phyloP scores from a whole-genome alignment of 768 basidiomycete genomes.

The Mycena floridula region DNA sequence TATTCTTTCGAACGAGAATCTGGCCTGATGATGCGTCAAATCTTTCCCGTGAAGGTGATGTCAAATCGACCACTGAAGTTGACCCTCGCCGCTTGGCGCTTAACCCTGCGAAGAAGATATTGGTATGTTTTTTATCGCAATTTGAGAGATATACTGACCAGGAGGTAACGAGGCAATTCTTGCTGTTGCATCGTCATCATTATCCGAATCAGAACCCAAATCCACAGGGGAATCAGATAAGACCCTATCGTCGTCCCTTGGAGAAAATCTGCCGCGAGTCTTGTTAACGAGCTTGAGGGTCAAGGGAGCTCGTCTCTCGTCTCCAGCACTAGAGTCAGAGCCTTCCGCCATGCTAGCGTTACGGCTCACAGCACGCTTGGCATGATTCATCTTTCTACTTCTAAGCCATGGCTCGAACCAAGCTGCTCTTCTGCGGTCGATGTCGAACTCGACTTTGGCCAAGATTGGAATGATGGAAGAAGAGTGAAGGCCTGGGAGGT shows the following conservation, averaged over 20 bases:
- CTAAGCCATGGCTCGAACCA: constrained; percentile 88
- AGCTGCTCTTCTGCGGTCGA: constrained; percentile 69
- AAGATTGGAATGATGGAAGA: constrained; percentile 73
- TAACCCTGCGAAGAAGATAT: too few species aligned
- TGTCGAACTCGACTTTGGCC: constrained; percentile 93
- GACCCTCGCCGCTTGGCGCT: too few species aligned
- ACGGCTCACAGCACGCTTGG: constrained; percentile 48
- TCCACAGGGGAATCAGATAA: constrained; percentile 19
- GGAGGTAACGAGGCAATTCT: constrained; percentile 26
- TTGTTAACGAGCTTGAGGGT: constrained; percentile 39
- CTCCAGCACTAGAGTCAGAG: constrained; percentile 13
- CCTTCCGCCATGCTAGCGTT: constrained; percentile 18
- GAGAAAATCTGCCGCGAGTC: constrained; percentile 11
- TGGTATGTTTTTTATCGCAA: too few species aligned
- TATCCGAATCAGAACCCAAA: constrained; percentile 18
- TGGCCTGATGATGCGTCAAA: constrained; percentile 42
- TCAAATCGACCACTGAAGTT: too few species aligned
- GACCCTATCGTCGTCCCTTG: constrained; percentile 16
- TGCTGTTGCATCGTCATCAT: constrained; percentile 34
- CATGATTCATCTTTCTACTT: constrained; percentile 54
- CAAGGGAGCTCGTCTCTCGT: constrained; percentile 33
- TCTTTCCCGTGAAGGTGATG: constrained; percentile 56
- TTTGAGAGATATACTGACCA: constrained; percentile 29
- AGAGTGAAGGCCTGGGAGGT: constrained; percentile 61
- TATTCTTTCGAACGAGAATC: constrained; percentile 13